Evolutionary conservation across 768 basidiomycete species (phyloP).

Genomic region (Collybia mongolica): DNA sequence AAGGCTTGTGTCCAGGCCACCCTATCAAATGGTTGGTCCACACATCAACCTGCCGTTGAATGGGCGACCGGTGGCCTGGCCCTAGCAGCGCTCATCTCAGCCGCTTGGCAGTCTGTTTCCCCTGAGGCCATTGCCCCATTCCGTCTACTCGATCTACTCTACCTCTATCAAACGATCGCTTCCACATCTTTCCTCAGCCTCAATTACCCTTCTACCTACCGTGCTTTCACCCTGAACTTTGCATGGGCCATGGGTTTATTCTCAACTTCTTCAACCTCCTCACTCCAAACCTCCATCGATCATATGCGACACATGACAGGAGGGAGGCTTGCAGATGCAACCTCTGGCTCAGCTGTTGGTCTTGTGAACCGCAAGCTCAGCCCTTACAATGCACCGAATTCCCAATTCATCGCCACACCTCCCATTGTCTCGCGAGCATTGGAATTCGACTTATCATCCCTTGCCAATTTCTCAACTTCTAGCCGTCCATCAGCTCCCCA

Average conservation of each 20-base stretch:
- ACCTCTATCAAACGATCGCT: constrained; percentile 84
- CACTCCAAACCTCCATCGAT: constrained; percentile 77
- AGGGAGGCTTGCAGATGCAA: constrained; percentile 63
- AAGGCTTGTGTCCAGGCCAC: constrained; percentile 93
- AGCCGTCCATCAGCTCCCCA: neutral
- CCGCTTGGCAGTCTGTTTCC: constrained; percentile 59
- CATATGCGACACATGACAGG: constrained; percentile 83
- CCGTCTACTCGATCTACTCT: constrained; percentile 79
- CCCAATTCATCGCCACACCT: neutral
- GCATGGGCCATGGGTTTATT: constrained; percentile 86
- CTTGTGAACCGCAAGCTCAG: constrained; percentile 81
- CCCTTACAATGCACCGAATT: constrained; percentile 57
- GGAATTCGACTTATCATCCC: neutral
- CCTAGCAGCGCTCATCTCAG: constrained; percentile 61
- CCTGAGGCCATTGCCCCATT: constrained; percentile 62
- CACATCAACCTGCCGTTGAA: constrained; percentile 69
- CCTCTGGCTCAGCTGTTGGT: constrained; percentile 60
- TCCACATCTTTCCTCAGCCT: constrained; percentile 76
- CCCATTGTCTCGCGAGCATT: constrained; percentile 1
- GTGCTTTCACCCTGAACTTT: constrained; percentile 82
- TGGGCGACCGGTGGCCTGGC: constrained; percentile 74
- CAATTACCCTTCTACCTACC: constrained; percentile 85
- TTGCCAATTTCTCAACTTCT: neutral
- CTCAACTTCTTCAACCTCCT: constrained; percentile 45
- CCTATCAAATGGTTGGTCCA: constrained; percentile 87